phyloP scores from a whole-genome alignment of 2,329 filamentous ascomycete species.

The Venturia asperata region DNA sequence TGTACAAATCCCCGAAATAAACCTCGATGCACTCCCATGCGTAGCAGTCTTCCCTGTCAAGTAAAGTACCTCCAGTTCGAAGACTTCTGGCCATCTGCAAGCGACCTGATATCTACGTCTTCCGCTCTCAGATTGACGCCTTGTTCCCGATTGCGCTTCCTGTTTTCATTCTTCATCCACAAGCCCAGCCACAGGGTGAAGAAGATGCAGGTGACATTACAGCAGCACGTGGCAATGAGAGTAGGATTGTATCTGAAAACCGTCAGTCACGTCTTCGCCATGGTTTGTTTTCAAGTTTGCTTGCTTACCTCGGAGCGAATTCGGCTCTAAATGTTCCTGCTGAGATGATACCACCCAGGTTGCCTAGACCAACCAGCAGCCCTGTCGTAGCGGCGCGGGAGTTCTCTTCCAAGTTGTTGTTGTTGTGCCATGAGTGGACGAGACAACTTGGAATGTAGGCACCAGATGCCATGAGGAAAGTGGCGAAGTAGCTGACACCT shows the following conservation, averaged over 20 bases:
- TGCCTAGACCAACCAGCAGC: constrained; percentile 43
- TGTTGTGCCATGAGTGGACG: constrained; percentile 47
- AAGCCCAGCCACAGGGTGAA: constrained; percentile 35
- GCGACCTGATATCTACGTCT: constrained; percentile 36
- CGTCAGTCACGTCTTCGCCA: not conserved
- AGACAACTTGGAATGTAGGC: constrained; percentile 34
- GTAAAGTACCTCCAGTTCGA: constrained; percentile 35
- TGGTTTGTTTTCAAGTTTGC: not conserved
- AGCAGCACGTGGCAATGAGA: constrained; percentile 37
- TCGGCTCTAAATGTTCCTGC: constrained; percentile 41
- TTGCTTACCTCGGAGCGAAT: constrained; percentile 35
- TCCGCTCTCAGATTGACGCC: constrained; percentile 32
- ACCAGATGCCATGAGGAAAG: constrained; percentile 41
- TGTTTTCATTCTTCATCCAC: constrained; percentile 43
- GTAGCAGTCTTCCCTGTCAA: not conserved
- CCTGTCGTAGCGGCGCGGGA: constrained; percentile 44
- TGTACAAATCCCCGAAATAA: no score
- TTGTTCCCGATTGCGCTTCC: constrained; percentile 34
- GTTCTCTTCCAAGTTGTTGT: constrained; percentile 47
- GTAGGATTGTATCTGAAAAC: constrained; percentile 40
- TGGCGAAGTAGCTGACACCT: constrained; percentile 44
- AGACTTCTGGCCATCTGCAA: constrained; percentile 35
- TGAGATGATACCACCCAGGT: constrained; percentile 43
- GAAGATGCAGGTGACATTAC: constrained; percentile 39
- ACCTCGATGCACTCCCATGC: no score